These are phyloP conservation scores for Xylaria sp. DNA, from an alignment of 2,329 filamentous ascomycete genomes.

Conservation along the genomic window DNA sequence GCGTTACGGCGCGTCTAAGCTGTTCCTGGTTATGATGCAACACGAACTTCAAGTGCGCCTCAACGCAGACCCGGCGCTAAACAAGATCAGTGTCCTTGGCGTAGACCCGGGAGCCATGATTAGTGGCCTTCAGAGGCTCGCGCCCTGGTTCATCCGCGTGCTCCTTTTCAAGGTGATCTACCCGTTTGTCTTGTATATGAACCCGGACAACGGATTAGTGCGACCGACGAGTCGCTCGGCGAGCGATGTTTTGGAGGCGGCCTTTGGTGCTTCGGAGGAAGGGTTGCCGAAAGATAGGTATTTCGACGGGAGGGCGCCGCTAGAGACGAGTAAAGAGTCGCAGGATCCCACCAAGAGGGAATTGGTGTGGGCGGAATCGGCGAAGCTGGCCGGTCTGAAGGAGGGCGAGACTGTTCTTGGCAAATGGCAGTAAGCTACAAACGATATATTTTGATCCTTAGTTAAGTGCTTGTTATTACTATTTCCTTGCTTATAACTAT, in stretches of 20 bases:
- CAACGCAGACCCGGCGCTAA: conserved; percentile 32
- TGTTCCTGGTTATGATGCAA: conserved; percentile 48
- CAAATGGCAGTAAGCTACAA: conserved; percentile 13
- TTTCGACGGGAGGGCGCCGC: conserved; percentile 15
- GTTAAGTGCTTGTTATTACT: neutral
- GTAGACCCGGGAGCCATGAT: conserved; percentile 30
- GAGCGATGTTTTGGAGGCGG: conserved; percentile 5
- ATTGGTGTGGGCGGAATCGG: conserved; percentile 27
- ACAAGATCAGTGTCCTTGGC: conserved; percentile 40
- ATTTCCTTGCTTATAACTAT: neutral
- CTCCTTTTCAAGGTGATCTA: conserved; percentile 25
- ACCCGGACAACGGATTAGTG: conserved; percentile 13
- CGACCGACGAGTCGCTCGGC: conserved; percentile 10
- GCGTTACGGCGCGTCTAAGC: conserved; percentile 47
- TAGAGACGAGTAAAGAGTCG: conserved; percentile 21
- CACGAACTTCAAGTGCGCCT: conserved; percentile 46
- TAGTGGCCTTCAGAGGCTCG: conserved; percentile 17
- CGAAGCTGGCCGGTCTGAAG: conserved; percentile 26
- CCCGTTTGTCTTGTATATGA: conserved; percentile 14
- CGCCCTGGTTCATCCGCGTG: conserved; percentile 28
- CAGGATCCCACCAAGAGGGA: conserved; percentile 24
- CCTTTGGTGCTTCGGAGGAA: neutral
- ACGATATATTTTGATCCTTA: neutral
- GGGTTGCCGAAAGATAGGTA: conserved; percentile 24
- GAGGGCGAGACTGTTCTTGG: conserved; percentile 29